phyloP scores from a whole-genome alignment of 495 filamentous ascomycete species.

The Podospora fimiseda region DNA sequence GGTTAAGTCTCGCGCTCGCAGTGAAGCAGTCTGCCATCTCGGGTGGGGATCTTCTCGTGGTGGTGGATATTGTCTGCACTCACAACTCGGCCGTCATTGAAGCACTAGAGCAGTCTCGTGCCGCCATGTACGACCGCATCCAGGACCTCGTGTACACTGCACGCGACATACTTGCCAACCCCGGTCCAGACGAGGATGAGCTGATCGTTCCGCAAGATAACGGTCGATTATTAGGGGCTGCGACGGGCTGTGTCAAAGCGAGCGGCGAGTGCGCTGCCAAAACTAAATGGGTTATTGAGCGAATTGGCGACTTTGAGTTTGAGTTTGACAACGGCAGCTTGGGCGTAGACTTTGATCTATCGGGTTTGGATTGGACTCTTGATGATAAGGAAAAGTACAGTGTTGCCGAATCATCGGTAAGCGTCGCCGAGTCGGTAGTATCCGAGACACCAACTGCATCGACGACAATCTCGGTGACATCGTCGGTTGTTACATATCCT shows the following conservation, averaged over 20 bases:
- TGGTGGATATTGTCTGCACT: constrained; percentile 78
- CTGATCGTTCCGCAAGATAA: constrained; percentile 77
- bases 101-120: constrained; percentile 60
- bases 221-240: constrained; percentile 67
- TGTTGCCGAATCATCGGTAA: constrained; percentile 22
- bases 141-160: constrained; percentile 73
- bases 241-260: constrained; percentile 82
- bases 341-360: constrained; percentile 45
- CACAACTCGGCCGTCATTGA: constrained; percentile 62
- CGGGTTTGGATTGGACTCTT: constrained; percentile 29
- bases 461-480: constrained; percentile 20
- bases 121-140: constrained; percentile 74
- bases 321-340: constrained; percentile 44
- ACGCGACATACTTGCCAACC: constrained; percentile 63
- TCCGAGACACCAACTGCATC: constrained; percentile 27
- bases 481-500: constrained; percentile 25
- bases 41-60: constrained; percentile 65
- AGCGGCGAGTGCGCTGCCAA: constrained; percentile 87
- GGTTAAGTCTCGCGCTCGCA: constrained; percentile 65
- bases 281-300: constrained; percentile 76
- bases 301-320: constrained; percentile 90
- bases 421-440: constrained; percentile 33
- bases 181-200: constrained; percentile 54
- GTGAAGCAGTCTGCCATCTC: constrained; percentile 72
- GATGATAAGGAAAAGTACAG: constrained; percentile 16